Evolutionary conservation across 169 alveolate genomes (phyloP).

Genomic region (Pseudocohnilembus persalinus): DNA sequence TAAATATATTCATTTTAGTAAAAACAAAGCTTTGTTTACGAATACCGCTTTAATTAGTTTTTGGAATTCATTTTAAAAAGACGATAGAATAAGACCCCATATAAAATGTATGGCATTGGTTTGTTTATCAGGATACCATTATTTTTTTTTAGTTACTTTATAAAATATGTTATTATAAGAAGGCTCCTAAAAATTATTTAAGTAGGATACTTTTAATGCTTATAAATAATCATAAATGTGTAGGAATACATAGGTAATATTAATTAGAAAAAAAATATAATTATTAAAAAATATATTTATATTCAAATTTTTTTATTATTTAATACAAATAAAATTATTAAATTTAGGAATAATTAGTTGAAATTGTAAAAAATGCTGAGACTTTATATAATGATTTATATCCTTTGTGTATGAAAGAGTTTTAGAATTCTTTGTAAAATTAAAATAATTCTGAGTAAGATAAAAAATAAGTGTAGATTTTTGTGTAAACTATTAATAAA

Average conservation of each 20-base stretch:
- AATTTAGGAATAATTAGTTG: not conserved
- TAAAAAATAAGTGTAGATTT: not conserved
- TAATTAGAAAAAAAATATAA: too few relatives aligned
- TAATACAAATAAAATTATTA: too few relatives aligned
- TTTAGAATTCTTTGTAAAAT: not conserved
- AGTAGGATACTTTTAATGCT: not conserved
- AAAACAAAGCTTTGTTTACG: conserved; percentile 14
- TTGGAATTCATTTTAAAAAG: conserved; percentile 6
- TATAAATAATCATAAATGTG: not conserved
- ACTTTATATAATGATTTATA: not conserved
- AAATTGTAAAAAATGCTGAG: not conserved
- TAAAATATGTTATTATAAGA: not conserved
- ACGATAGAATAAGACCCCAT: not conserved
- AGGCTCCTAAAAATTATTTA: not conserved
- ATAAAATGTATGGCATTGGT: not conserved
- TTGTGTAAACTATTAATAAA: not conserved
- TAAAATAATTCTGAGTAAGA: not conserved
- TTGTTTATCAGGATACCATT: not conserved
- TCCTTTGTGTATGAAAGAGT: not conserved
- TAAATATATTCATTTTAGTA: conserved; percentile 6
- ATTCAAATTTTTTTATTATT: too few relatives aligned
- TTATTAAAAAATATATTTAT: too few relatives aligned
- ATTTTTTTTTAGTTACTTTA: not conserved
- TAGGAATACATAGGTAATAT: not conserved
- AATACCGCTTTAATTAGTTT: conserved; percentile 17